Percentiles rank a stretch among this genome's conserved stretches.
These are phyloP conservation scores for Fusarium bactridioides DNA, from an alignment of 2,329 filamentous ascomycete species.

Conservation along the genomic window DNA sequence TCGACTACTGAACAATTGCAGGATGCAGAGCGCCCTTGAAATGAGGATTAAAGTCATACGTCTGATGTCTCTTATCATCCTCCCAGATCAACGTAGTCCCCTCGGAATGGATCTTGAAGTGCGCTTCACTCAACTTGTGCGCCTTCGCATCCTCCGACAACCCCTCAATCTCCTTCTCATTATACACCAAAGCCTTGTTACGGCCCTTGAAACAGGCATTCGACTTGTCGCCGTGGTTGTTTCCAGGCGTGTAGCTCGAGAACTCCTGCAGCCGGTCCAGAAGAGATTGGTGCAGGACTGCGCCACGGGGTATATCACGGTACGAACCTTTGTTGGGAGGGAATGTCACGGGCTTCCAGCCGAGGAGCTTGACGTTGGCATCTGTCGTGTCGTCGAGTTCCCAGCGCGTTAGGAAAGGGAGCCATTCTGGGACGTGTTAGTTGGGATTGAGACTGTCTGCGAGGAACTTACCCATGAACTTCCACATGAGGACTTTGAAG, in stretches of 20 bases:
- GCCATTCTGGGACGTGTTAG: slow-evolving; percentile 43
- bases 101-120: slow-evolving; percentile 15
- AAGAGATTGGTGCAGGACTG: slow-evolving; percentile 50
- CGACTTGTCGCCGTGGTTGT: slow-evolving; percentile 45
- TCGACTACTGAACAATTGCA: not conserved
- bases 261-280: slow-evolving; percentile 46
- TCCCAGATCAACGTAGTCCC: not conserved
- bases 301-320: slow-evolving; percentile 51
- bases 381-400: slow-evolving; percentile 42
- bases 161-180: not conserved
- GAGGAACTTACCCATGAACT: slow-evolving; percentile 50
- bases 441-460: not conserved
- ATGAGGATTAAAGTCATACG: slow-evolving; percentile 26
- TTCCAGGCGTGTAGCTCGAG: slow-evolving; percentile 41
- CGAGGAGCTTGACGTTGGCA: slow-evolving; percentile 24
- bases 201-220: slow-evolving; percentile 42
- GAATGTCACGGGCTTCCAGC: slow-evolving; percentile 43
- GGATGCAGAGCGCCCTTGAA: not conserved
- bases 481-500: slow-evolving; percentile 52
- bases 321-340: slow-evolving; percentile 48
- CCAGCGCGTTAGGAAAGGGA: slow-evolving; percentile 52
- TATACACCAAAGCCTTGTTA: slow-evolving; percentile 10
- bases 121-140: not conserved
- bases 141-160: not conserved
- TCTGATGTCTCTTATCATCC: slow-evolving; percentile 25